Percentiles rank a stretch among this genome's conserved stretches.
Conservation (phyloP, 1,284 basidiomycete genomes). For the Ustilago curta region DNA sequence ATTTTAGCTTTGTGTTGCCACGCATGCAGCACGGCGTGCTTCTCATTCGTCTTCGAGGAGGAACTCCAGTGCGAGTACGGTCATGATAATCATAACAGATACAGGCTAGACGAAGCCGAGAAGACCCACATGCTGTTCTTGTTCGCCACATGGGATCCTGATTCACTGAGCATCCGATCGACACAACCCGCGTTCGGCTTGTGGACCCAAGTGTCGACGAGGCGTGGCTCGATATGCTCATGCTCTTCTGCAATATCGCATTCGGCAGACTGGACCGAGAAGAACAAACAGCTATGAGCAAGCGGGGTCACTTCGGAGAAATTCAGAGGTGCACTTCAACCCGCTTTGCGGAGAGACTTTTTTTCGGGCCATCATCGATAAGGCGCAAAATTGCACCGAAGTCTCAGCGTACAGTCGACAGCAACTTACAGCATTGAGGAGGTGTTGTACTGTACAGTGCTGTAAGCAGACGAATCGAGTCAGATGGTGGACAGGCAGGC, state of each 20-base stretch:
- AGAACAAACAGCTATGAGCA: background rate
- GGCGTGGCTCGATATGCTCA: background rate
- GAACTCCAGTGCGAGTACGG: background rate
- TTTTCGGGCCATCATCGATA: constrained; percentile 27
- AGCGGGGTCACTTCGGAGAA: constrained; percentile 22
- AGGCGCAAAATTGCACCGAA: constrained; percentile 31
- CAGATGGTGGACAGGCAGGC: background rate
- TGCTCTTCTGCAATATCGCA: background rate
- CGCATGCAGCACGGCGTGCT: background rate
- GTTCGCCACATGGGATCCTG: constrained; percentile 10
- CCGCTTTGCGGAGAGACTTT: constrained; percentile 31
- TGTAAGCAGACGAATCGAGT: background rate
- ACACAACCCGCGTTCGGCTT: background rate
- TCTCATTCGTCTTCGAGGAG: background rate
- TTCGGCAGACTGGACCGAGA: background rate
- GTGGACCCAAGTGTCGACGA: constrained; percentile 12
- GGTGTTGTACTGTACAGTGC: too few relatives aligned
- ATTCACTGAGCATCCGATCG: background rate
- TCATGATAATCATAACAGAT: background rate
- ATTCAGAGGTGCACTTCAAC: constrained; percentile 6
- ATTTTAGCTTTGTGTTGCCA: background rate
- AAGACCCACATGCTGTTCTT: background rate
- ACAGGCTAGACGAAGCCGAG: background rate
- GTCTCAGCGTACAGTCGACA: constrained; percentile 16
- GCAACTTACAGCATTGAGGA: constrained; percentile 10